Base-by-base conservation (phyloP, 129 eudicot species). In the Lonicera japonica region DNA sequence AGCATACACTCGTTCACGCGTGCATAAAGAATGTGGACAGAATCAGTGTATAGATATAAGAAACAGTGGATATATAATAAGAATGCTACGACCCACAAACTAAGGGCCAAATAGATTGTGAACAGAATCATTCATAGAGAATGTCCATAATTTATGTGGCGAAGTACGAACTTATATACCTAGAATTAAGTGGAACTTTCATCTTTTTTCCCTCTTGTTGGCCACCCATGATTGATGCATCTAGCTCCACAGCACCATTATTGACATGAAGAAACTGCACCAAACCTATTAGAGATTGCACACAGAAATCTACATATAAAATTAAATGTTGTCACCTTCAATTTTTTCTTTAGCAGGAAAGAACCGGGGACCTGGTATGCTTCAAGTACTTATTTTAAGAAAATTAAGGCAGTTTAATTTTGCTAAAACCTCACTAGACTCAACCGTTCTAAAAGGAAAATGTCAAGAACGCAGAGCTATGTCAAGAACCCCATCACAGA, bases 111-210 rank as follows among this genome's bases (percentile, higher is more conserved):
- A 43, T n/a, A n/a, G 43, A 38, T 5, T 10, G 10, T 38, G 16
- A 43, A 10, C 14, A 43, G 13, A 43, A 43, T 1, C 13, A 43
- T 38, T 10, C 43, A 38, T 38, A 5, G 6, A 43, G 8, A 43
- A 10, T 43, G 16, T 8, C 50, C 50, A 29, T 29, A 1, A 29
- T 29, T 29, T 6, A 45, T 17, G 16, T 14, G 15, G 11, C 45
- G 12, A 63, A 8, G 23, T 15, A 41, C 23, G 48, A 63, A 55
- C 25, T 48, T 40, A 34, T 68, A 22, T 73, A 92, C 99, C 95
- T 92, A 45, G 99, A 88, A 79, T 92, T 92, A 25, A 92, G 91
- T 38, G 99, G 99, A 75, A 92, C 92, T 75, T 92, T 92, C 61
- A 72, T 73, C 76, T 88, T 92, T 66, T 85, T 88, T 22, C 91